Percentiles rank a stretch among this genome's conserved stretches.
phyloP scores from a whole-genome alignment of 2,329 filamentous ascomycete species.

The Sclerotinia minor region DNA sequence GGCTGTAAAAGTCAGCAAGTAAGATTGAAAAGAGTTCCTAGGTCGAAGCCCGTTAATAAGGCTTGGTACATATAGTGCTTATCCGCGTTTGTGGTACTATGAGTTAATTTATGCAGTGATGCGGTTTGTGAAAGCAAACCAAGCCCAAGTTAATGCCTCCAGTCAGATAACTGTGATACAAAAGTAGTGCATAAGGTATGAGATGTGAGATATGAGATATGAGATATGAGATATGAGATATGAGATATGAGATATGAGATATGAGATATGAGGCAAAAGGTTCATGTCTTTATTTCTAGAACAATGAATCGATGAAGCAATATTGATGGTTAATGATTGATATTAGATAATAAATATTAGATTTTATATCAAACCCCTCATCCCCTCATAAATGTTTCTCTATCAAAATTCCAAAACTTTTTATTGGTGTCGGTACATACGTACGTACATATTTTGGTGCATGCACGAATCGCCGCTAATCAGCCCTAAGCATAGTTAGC shows the following conservation, averaged over 20 bases:
- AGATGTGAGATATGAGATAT: not conserved
- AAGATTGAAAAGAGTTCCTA: not conserved
- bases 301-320: not conserved
- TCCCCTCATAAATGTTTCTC: not conserved
- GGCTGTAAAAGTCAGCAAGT: not conserved
- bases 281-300: not conserved
- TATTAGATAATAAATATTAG: not conserved
- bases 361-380: not conserved
- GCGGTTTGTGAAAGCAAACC: not conserved
- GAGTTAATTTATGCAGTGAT: slow-evolving; percentile 4
- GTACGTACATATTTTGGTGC: too few species aligned
- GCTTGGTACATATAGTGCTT: slow-evolving; percentile 4
- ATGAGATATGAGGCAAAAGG: not conserved
- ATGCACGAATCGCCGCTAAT: slow-evolving; percentile 19
- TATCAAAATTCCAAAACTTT: slow-evolving; percentile 22
- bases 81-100: not conserved
- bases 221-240: not conserved
- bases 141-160: not conserved
- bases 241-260: not conserved
- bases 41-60: not conserved
- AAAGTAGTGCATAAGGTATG: not conserved
- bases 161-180: not conserved
- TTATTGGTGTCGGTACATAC: slow-evolving; percentile 3
- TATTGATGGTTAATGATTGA: too few species aligned
- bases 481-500: slow-evolving; percentile 19